A percentile compares a stretch with the other conserved stretches of the same genome.
Evolutionary conservation across 2,329 filamentous ascomycete genomes (phyloP).

Genomic region (Alternaria alternata): DNA sequence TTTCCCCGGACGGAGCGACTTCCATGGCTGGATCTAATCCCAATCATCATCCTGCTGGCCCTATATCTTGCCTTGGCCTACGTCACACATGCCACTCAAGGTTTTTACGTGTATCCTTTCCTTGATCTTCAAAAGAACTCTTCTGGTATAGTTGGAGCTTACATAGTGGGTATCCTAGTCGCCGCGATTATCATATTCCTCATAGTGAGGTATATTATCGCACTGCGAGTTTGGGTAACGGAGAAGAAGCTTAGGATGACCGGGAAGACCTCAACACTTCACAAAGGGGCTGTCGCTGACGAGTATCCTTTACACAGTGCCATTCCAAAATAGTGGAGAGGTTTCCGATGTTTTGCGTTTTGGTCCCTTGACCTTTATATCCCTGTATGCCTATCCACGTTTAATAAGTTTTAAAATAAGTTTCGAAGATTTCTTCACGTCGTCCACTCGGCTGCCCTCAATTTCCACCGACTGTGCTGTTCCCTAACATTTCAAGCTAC

Average conservation of each 20-base stretch:
- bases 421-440: not conserved
- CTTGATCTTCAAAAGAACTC: constrained; percentile 66
- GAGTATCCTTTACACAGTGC: constrained; percentile 33
- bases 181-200: constrained; percentile 52
- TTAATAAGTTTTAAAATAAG: not conserved
- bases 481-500: not conserved
- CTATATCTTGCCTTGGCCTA: constrained; percentile 79
- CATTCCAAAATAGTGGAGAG: constrained; percentile 23
- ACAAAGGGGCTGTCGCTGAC: constrained; percentile 24
- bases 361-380: not conserved
- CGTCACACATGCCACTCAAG: constrained; percentile 72
- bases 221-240: constrained; percentile 52
- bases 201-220: constrained; percentile 52
- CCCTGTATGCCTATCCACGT: not conserved
- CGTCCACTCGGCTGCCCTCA: not conserved
- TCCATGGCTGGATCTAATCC: constrained; percentile 71
- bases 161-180: constrained; percentile 63
- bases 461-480: not conserved
- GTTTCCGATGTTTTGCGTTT: not conserved
- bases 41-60: constrained; percentile 73
- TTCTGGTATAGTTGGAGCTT: constrained; percentile 67
- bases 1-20: constrained; percentile 70
- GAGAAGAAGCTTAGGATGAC: constrained; percentile 55
- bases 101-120: constrained; percentile 81
- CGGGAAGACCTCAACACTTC: constrained; percentile 45